Evolutionary conservation across 2,329 filamentous ascomycete species (phyloP).

Genomic region (Colletotrichum sp.): DNA sequence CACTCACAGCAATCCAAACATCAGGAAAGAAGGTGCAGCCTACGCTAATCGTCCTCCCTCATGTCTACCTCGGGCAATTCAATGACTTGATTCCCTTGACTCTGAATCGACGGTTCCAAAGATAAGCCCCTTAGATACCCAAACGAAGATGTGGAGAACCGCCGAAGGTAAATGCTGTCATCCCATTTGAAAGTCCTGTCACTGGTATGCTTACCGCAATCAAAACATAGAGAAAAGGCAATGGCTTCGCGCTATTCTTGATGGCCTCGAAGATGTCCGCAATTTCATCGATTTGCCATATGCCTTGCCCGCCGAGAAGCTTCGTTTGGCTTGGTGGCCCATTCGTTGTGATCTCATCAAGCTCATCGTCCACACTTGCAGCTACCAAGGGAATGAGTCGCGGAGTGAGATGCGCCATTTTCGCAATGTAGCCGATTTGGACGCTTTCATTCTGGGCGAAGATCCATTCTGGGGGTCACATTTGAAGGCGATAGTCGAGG

Average conservation of each 20-base stretch:
- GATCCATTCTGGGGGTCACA: not conserved
- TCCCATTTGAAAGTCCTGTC: not conserved
- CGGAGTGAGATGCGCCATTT: not conserved
- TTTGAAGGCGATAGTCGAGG: not conserved
- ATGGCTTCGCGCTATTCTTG: not conserved
- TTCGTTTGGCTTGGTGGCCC: not conserved
- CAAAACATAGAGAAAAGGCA: not conserved
- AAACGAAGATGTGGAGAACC: not conserved
- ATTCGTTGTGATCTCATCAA: not conserved
- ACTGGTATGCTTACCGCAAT: not conserved
- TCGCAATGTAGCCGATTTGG: not conserved
- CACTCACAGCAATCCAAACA: not conserved
- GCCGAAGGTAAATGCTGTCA: not conserved
- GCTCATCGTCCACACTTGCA: not conserved
- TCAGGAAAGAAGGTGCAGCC: not conserved
- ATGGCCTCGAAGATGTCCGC: not conserved
- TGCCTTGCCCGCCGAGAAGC: not conserved
- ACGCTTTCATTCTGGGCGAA: not conserved
- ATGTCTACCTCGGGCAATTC: too few species aligned
- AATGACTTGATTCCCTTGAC: not conserved
- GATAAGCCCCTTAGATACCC: not conserved
- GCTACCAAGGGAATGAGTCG: not conserved
- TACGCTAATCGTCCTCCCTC: not conserved
- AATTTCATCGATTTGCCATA: not conserved
- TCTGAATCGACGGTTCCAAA: not conserved